phyloP scores from a whole-genome alignment of 2,329 filamentous ascomycete genomes.

The Davidsoniella virescens region DNA sequence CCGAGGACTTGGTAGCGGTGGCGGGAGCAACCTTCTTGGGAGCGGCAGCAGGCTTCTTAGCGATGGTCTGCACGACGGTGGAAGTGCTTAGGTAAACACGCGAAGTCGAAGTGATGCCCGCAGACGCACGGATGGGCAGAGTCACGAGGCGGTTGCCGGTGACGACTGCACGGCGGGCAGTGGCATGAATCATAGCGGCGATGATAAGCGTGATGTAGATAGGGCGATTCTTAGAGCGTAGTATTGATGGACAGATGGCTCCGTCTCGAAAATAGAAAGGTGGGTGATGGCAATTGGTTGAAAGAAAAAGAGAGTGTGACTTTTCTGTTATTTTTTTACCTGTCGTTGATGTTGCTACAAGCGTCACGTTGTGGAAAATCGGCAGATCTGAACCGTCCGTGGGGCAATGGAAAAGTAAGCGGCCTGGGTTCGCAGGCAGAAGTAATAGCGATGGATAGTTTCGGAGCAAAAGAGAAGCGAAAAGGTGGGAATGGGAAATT shows the following conservation, averaged over 20 bases:
- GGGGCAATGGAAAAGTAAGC: no score
- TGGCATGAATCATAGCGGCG: slow-evolving; percentile 3
- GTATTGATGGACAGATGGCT: neutral
- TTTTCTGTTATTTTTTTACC: neutral
- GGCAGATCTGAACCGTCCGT: no score
- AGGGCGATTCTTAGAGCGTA: neutral
- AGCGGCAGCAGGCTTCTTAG: neutral
- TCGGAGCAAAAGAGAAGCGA: no score
- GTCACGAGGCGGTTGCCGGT: slow-evolving; percentile 7
- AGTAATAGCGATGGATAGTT: neutral
- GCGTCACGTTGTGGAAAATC: neutral
- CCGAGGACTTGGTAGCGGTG: no score
- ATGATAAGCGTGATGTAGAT: neutral
- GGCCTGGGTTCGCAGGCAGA: neutral
- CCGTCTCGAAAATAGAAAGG: neutral
- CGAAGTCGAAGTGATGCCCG: neutral
- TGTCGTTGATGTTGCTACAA: neutral
- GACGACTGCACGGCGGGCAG: slow-evolving; percentile 8
- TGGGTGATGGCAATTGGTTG: neutral
- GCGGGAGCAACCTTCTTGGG: slow-evolving; percentile 14
- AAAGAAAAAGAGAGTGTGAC: neutral
- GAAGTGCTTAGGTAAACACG: slow-evolving; percentile 4
- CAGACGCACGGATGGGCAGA: slow-evolving; percentile 9
- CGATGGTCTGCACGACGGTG: slow-evolving; percentile 3
- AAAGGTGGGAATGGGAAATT: no score